Conservation (phyloP, 2,329 filamentous ascomycete species). For the Stagonosporopsis rhizophila region DNA sequence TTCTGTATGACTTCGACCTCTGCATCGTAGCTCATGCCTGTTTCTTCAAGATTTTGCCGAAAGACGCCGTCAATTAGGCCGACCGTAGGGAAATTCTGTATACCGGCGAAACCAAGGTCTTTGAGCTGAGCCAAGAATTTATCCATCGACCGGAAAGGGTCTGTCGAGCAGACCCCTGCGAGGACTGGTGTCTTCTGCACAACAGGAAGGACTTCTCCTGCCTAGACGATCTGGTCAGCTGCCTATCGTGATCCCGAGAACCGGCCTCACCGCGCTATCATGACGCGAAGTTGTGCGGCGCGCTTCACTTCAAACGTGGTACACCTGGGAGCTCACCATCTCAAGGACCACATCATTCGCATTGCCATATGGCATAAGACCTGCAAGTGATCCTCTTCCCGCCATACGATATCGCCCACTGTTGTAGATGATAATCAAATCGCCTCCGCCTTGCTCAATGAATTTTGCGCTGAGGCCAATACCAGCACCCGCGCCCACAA, state of each 20-base stretch:
- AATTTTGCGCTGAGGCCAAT: slow-evolving; percentile 75
- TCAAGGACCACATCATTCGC: slow-evolving; percentile 74
- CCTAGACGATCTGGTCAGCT: slow-evolving; percentile 47
- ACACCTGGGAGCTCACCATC: slow-evolving; percentile 58
- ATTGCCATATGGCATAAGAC: slow-evolving; percentile 74
- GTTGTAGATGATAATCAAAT: slow-evolving; percentile 77
- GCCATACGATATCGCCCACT: slow-evolving; percentile 77
- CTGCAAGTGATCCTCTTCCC: slow-evolving; percentile 71
- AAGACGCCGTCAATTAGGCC: slow-evolving; percentile 74
- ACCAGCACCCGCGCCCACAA: slow-evolving; percentile 73
- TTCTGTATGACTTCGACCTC: slow-evolving; percentile 71
- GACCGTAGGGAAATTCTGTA: slow-evolving; percentile 78
- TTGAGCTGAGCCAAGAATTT: slow-evolving; percentile 67
- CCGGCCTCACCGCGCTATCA: neutral
- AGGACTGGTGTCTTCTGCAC: slow-evolving; percentile 70
- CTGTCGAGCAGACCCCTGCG: slow-evolving; percentile 74
- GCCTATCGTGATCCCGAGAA: neutral
- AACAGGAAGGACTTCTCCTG: slow-evolving; percentile 70
- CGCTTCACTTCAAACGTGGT: neutral
- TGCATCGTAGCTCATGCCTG: slow-evolving; percentile 71
- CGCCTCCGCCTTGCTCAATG: slow-evolving; percentile 71
- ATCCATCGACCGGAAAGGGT: slow-evolving; percentile 70
- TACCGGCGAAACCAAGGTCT: slow-evolving; percentile 69
- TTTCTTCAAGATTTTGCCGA: slow-evolving; percentile 72
- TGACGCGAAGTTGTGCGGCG: neutral